Evolutionary conservation across 768 basidiomycete species (phyloP), one percentile per base, ranked within the genome.

Genomic region (Suillus decipiens): DNA sequence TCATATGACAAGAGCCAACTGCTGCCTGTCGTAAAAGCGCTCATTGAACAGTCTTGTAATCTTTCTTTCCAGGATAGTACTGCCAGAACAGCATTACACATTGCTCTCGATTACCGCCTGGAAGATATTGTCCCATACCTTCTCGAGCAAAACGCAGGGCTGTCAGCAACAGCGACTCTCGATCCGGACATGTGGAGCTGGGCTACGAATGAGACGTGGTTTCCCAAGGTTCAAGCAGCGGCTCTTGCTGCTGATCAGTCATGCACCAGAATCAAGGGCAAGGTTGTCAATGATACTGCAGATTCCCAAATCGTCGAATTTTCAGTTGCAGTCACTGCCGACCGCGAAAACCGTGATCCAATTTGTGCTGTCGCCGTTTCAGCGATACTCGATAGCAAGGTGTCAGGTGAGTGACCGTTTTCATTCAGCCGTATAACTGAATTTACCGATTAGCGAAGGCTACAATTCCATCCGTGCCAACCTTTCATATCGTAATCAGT

Each of bases 161-260:
- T 55, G 7, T 55, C 54, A 55, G 54, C 54, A 36, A 55, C 54
- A 1, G 34, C 54, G 12, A 37, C 54, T 37, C n/a, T 55, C n/a
- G n/a, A 8, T 36, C 34, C 54, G 14, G 14, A 55, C n/a, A 55
- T 55, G 36, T 55, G 54, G 54, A 22, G n/a, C 34, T 55, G 54
- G 54, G 54, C n/a, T 22, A 24, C 3, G 24, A 24, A 55, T 3
- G 2, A 37, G 22, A 22, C 2, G n/a, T 55, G 54, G 54, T 55
- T 22, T 55, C 8, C 54, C 47, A 24, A 48, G 22, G 14, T 48
- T 24, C 47, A 48, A 48, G 47, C 5, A 48, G 47, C 24, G 24
- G 34, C 7, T 4, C 34, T 5, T 14, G 34, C 34, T 55, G 54
- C 36, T 36, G n/a, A 55, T 37, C 11, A n/a, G 37, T n/a, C 12